Conservation (phyloP, 306 rosid genomes). For the Argentina anserina region DNA sequence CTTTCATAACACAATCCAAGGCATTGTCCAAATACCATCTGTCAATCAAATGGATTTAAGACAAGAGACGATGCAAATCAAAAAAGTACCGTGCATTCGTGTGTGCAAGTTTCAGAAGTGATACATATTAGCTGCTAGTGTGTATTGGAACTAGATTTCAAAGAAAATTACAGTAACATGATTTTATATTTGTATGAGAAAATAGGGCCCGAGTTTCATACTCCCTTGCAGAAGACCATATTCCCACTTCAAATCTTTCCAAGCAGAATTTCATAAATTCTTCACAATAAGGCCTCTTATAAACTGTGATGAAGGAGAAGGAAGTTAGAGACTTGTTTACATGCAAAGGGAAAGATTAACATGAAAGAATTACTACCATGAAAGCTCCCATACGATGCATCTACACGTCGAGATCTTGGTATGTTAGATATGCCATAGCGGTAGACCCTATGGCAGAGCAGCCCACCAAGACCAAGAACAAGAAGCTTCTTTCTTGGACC, state of each 20-base stretch:
- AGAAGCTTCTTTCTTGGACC: constrained; percentile 32
- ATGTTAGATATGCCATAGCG: not conserved
- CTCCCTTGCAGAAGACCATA: constrained; percentile 46
- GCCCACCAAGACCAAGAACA: constrained; percentile 28
- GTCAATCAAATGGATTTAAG: not conserved
- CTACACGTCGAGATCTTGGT: constrained; percentile 14
- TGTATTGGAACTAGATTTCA: not conserved
- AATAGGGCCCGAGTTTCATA: not conserved
- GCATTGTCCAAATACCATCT: constrained; percentile 30
- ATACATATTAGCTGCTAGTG: too few relatives aligned
- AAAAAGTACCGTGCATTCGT: too few relatives aligned
- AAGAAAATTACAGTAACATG: too few relatives aligned
- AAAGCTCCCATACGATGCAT: constrained; percentile 23
- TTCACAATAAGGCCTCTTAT: constrained; percentile 34
- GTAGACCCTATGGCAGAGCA: constrained; percentile 27
- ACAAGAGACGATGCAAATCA: not conserved
- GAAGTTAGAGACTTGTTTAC: not conserved
- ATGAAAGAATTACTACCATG: constrained; percentile 6
- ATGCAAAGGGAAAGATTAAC: not conserved
- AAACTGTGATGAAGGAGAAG: constrained; percentile 13
- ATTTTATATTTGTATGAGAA: not conserved
- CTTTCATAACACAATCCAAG: constrained; percentile 28
- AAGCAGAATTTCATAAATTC: constrained; percentile 36
- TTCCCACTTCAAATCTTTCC: constrained; percentile 41
- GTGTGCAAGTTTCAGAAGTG: too few relatives aligned